phyloP scores from a whole-genome alignment of 192 early-diverging fungal genomes.

The Pilaira anomala region DNA sequence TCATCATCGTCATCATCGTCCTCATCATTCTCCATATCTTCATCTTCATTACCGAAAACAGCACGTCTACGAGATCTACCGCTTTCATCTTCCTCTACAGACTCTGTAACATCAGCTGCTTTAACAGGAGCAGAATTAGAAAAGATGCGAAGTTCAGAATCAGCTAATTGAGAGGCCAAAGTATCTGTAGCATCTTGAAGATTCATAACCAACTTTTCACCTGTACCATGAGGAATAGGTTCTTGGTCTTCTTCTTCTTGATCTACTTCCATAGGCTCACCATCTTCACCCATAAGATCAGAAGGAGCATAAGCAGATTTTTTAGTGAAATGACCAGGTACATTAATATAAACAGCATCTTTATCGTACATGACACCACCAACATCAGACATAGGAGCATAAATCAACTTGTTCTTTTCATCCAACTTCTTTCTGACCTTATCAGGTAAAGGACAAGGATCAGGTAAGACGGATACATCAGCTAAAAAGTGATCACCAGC shows the following conservation, averaged over 20 bases:
- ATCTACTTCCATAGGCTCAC: slow-evolving; percentile 33
- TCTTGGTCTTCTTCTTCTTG: slow-evolving; percentile 38
- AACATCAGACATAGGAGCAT: slow-evolving; percentile 97
- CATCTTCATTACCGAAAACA: slow-evolving; percentile 58
- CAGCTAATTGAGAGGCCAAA: slow-evolving; percentile 64
- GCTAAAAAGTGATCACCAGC: slow-evolving; percentile 82
- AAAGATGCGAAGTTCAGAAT: slow-evolving; percentile 69
- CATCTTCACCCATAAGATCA: slow-evolving; percentile 39
- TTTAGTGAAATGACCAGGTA: slow-evolving; percentile 80
- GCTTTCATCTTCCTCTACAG: slow-evolving; percentile 33
- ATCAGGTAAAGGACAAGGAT: slow-evolving; percentile 97
- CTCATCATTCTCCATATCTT: slow-evolving; percentile 45
- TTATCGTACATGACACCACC: slow-evolving; percentile 99
- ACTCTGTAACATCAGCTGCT: slow-evolving; percentile 41
- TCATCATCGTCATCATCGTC: slow-evolving; percentile 40
- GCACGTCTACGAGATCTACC: slow-evolving; percentile 58
- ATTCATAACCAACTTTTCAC: slow-evolving; percentile 91
- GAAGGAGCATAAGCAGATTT: slow-evolving; percentile 43
- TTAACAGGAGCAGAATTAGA: slow-evolving; percentile 57
- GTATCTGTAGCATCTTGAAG: slow-evolving; percentile 83
- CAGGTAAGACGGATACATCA: slow-evolving; percentile 74
- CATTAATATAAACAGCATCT: slow-evolving; percentile 98
- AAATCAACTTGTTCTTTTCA: slow-evolving; percentile 94
- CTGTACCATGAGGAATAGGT: slow-evolving; percentile 42
- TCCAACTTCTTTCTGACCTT: slow-evolving; percentile 85